phyloP scores from a whole-genome alignment of 2,329 filamentous ascomycete species.

The Exophiala phaeomuriformis region DNA sequence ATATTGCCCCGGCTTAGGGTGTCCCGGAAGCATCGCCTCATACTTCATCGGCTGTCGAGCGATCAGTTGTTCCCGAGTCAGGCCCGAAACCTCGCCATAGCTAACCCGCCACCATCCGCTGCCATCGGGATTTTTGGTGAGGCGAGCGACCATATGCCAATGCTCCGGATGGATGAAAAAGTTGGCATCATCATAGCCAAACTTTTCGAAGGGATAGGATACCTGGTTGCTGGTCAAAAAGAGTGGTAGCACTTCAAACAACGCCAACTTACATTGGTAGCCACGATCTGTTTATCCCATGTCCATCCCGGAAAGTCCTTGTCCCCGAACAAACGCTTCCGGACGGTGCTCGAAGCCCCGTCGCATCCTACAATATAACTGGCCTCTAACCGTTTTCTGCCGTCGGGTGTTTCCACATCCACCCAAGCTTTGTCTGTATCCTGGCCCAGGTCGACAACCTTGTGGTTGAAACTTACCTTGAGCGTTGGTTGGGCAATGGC shows the following conservation, averaged over 20 bases:
- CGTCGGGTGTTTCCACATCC: conserved; percentile 19
- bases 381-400: conserved; percentile 31
- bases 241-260: neutral
- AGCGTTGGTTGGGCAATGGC: conserved; percentile 32
- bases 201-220: conserved; percentile 22
- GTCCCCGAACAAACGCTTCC: conserved; percentile 25
- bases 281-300: conserved; percentile 25
- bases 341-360: conserved; percentile 18
- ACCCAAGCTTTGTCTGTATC: conserved; percentile 22
- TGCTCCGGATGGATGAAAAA: conserved; percentile 57
- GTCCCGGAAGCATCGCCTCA: conserved; percentile 52
- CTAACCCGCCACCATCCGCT: conserved; percentile 58
- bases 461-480: conserved; percentile 42
- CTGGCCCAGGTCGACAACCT: conserved; percentile 24
- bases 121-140: conserved; percentile 43
- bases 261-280: conserved; percentile 22
- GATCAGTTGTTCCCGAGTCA: conserved; percentile 49
- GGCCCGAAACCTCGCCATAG: conserved; percentile 52
- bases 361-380: conserved; percentile 42
- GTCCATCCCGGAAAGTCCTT: conserved; percentile 23
- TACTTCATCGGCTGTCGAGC: conserved; percentile 52
- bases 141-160: conserved; percentile 56
- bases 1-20: conserved; percentile 54
- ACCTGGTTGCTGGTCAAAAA: conserved; percentile 7
- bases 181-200: conserved; percentile 25